Percentiles rank a stretch among this genome's conserved stretches.
phyloP scores from a whole-genome alignment of 495 filamentous ascomycete species.

The Penicillium argentinense region DNA sequence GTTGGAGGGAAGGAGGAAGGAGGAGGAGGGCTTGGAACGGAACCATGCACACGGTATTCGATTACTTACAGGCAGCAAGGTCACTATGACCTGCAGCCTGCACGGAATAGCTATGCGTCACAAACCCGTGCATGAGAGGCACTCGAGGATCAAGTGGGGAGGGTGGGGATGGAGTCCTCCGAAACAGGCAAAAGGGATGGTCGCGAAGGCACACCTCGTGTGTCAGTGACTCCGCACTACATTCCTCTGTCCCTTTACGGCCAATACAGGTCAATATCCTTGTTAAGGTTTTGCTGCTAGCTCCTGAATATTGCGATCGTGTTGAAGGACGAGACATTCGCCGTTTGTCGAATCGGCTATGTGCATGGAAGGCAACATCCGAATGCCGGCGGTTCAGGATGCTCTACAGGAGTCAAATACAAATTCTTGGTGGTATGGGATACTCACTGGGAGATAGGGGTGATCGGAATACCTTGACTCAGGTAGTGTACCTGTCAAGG shows the following conservation, averaged over 20 bases:
- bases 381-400: conserved; percentile 7
- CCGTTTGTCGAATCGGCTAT: conserved; percentile 17
- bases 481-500: background rate
- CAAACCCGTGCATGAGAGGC: conserved; percentile 20
- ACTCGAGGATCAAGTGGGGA: conserved; percentile 14
- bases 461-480: too few relatives aligned
- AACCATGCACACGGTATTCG: background rate
- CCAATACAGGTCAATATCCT: background rate
- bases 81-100: conserved; percentile 19
- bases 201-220: conserved; percentile 14
- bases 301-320: conserved; percentile 10
- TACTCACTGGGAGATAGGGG: too few relatives aligned
- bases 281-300: conserved; percentile 12
- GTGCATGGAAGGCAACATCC: conserved; percentile 14
- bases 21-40: too few relatives aligned
- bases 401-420: too few relatives aligned
- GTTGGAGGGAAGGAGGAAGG: too few relatives aligned
- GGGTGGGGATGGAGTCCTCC: conserved; percentile 7
- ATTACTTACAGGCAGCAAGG: conserved; percentile 15
- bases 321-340: background rate
- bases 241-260: conserved; percentile 15
- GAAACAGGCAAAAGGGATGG: conserved; percentile 24
- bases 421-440: too few relatives aligned
- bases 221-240: conserved; percentile 14
- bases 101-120: conserved; percentile 22